Conservation (phyloP, 768 basidiomycete species). For the Panellus pusillus region DNA sequence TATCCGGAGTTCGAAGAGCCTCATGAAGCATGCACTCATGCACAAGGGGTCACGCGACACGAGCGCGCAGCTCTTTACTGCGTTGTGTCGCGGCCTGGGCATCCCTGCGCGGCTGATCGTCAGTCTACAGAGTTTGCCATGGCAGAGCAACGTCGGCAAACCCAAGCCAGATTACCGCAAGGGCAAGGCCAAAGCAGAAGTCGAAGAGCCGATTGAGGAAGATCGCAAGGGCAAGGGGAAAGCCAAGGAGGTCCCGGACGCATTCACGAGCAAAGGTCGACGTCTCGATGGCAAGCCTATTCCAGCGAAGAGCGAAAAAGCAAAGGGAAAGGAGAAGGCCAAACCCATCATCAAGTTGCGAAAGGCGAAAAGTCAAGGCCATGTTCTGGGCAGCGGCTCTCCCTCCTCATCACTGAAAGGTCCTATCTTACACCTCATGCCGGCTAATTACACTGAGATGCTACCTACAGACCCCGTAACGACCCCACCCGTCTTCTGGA, state of each 20-base stretch:
- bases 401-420: background rate
- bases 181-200: conserved; percentile 33
- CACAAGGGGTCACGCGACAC: conserved; percentile 79
- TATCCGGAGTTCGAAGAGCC: conserved; percentile 75
- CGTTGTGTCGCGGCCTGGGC: conserved; percentile 80
- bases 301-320: conserved; percentile 42
- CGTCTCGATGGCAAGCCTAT: conserved; percentile 39
- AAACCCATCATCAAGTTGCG: conserved; percentile 58
- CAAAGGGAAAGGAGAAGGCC: conserved; percentile 59
- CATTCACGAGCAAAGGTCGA: conserved; percentile 41
- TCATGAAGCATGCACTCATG: conserved; percentile 92
- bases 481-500: conserved; percentile 92
- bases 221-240: conserved; percentile 30
- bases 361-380: conserved; percentile 52
- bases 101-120: conserved; percentile 87
- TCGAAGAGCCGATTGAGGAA: conserved; percentile 28
- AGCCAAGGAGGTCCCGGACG: conserved; percentile 19
- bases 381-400: conserved; percentile 36
- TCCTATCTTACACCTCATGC: background rate
- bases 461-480: conserved; percentile 47
- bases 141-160: conserved; percentile 71
- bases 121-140: conserved; percentile 90
- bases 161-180: conserved; percentile 44
- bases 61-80: conserved; percentile 89
- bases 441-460: too few relatives aligned